Evolutionary conservation across 2,329 filamentous ascomycete genomes (phyloP).

Genomic region (Arthrocladium fulminans): DNA sequence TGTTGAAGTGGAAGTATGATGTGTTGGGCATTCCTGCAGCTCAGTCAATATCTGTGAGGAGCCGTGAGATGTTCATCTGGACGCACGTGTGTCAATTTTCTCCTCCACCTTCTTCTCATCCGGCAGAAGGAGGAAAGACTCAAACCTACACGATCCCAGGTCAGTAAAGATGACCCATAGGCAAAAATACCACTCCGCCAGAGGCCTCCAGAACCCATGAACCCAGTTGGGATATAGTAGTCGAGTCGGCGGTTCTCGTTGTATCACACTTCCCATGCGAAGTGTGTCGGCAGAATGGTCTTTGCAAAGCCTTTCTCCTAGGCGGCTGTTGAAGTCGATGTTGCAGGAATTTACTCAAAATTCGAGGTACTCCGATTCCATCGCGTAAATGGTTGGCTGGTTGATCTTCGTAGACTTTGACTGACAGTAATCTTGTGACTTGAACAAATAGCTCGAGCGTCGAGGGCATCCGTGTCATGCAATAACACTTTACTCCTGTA

Average conservation of each 20-base stretch:
- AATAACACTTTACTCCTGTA: not conserved
- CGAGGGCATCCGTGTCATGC: not conserved
- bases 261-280: no score
- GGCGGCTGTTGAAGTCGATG: no score
- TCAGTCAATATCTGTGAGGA: not conserved
- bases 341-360: no score
- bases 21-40: slow-evolving; percentile 75
- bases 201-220: not conserved
- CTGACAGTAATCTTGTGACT: no score
- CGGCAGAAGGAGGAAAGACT: slow-evolving; percentile 78
- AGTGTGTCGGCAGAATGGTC: no score
- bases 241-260: no score
- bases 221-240: no score
- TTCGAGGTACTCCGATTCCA: no score
- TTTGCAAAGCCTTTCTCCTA: no score
- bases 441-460: no score
- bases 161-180: slow-evolving; percentile 3
- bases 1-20: slow-evolving; percentile 90
- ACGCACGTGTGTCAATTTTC: slow-evolving; percentile 77
- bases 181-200: not conserved
- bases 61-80: not conserved
- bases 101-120: slow-evolving; percentile 92
- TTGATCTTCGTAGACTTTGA: no score
- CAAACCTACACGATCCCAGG: slow-evolving; percentile 55
- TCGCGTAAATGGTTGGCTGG: no score